Conservation (phyloP, 2,329 filamentous ascomycete genomes). For the Fusarium avenaceum region DNA sequence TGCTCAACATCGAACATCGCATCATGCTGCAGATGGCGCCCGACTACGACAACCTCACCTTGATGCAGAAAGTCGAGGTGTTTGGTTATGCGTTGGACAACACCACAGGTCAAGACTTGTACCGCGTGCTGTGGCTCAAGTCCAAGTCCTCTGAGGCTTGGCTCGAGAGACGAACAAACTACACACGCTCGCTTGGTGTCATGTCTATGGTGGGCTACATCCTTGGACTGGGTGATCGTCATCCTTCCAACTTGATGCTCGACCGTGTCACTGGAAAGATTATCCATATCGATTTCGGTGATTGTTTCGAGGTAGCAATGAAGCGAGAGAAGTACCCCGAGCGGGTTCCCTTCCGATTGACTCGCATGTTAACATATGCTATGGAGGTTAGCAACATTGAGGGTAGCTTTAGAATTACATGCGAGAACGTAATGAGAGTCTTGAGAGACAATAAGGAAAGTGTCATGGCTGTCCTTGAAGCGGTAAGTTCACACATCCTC, state of each 20-base stretch:
- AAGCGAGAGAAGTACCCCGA: constrained; percentile 99
- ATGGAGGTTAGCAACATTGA: constrained; percentile 99
- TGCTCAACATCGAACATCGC: constrained; percentile 98
- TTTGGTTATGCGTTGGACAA: constrained; percentile 99
- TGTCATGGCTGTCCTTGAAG: constrained; percentile 97
- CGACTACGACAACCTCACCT: constrained; percentile 96
- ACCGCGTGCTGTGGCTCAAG: constrained; percentile 98
- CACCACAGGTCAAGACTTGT: constrained; percentile 97
- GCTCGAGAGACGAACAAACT: constrained; percentile 98
- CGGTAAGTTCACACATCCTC: constrained; percentile 71
- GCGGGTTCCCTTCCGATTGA: constrained; percentile 96
- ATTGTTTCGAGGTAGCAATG: constrained; percentile 99
- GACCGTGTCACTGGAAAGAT: constrained; percentile 97
- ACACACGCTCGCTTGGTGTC: constrained; percentile 94
- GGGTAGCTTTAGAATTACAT: constrained; percentile 97
- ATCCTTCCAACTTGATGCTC: constrained; percentile 98
- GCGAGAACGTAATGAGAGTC: constrained; percentile 98
- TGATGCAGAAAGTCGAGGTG: constrained; percentile 99
- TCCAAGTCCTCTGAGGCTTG: constrained; percentile 98
- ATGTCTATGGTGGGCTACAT: constrained; percentile 99
- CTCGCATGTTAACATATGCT: constrained; percentile 98
- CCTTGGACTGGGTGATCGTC: constrained; percentile 92
- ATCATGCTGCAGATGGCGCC: constrained; percentile 99
- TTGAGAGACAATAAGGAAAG: constrained; percentile 97
- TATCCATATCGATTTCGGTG: constrained; percentile 98